These are phyloP conservation scores for Orbilia ellipsospora DNA, from an alignment of 2,329 filamentous ascomycete species.

Conservation along the genomic window DNA sequence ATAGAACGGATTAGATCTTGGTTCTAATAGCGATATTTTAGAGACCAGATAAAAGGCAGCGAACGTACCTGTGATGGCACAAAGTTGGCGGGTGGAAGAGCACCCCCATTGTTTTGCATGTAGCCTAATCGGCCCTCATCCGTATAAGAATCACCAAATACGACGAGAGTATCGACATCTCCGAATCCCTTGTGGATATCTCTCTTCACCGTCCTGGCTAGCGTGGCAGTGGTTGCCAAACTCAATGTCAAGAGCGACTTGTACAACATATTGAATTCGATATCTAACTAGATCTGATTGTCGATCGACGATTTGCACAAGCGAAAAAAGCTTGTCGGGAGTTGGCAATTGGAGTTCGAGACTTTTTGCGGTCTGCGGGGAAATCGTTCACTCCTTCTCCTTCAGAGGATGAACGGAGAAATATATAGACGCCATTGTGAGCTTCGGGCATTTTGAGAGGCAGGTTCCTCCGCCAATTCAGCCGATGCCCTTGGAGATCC, in stretches of 20 bases:
- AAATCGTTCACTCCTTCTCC: not conserved
- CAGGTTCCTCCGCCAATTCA: constrained; percentile 28
- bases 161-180: constrained; percentile 47
- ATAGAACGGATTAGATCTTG: constrained; percentile 47
- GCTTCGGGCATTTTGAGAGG: not conserved
- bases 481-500: constrained; percentile 30
- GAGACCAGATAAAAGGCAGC: not conserved
- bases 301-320: constrained; percentile 14
- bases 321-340: constrained; percentile 3
- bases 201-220: constrained; percentile 36
- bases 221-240: constrained; percentile 35
- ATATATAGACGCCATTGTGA: constrained; percentile 34
- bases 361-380: constrained; percentile 29
- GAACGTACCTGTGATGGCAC: constrained; percentile 51
- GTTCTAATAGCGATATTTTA: not conserved
- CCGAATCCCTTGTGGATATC: constrained; percentile 53
- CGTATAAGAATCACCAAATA: constrained; percentile 67
- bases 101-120: constrained; percentile 69
- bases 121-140: constrained; percentile 76
- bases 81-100: constrained; percentile 71
- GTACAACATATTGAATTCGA: constrained; percentile 38
- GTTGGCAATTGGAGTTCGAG: constrained; percentile 10
- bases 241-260: constrained; percentile 49
- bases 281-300: not conserved
- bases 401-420: constrained; percentile 20